phyloP scores from a whole-genome alignment of 305 asterid species.

The Fraxinus floribunda region DNA sequence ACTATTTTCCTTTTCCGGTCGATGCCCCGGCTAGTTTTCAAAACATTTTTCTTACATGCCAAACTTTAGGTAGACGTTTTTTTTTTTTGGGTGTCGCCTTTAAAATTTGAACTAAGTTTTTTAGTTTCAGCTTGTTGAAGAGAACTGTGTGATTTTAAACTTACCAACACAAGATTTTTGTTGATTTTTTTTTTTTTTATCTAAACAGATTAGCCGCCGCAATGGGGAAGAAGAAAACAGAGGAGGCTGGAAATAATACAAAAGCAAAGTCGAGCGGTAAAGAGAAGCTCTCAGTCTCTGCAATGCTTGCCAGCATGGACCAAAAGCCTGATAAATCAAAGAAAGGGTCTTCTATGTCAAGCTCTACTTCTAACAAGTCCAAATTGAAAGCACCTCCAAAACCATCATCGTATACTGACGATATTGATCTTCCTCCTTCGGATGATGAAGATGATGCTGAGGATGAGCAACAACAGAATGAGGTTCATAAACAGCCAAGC shows the following conservation, averaged over 20 bases:
- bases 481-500: conserved; percentile 23
- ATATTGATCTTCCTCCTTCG: conserved; percentile 71
- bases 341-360: conserved; percentile 43
- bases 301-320: conserved; percentile 75
- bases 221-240: conserved; percentile 80
- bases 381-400: conserved; percentile 59
- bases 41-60: not conserved
- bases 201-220: conserved; percentile 22
- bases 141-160: not conserved
- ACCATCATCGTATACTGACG: conserved; percentile 53
- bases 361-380: conserved; percentile 41
- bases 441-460: conserved; percentile 78
- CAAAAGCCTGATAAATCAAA: conserved; percentile 63
- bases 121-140: not conserved
- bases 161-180: not conserved
- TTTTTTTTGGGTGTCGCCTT: not conserved
- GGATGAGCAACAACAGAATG: conserved; percentile 38
- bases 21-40: not conserved
- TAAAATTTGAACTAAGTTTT: not conserved
- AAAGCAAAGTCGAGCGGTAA: conserved; percentile 56
- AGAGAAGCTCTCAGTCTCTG: conserved; percentile 72
- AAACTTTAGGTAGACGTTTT: not conserved
- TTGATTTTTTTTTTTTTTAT: not conserved
- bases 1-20: not conserved
- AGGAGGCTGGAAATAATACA: conserved; percentile 40